A percentile compares a stretch with the other conserved stretches of the same genome.
Conservation (phyloP, 2,329 filamentous ascomycete species). For the Aspergillus melleus region DNA sequence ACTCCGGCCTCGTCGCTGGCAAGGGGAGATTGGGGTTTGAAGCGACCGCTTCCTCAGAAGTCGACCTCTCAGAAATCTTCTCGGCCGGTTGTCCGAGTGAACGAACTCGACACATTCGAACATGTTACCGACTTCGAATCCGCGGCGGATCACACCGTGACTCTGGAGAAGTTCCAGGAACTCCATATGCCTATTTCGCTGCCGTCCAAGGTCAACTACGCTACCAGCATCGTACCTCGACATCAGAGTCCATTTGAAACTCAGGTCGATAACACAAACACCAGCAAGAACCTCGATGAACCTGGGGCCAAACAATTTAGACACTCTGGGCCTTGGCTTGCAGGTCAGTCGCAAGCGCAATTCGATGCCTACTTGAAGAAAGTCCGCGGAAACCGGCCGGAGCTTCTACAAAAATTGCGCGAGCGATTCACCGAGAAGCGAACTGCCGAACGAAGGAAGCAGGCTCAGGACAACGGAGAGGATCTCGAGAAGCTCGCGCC, state of each 20-base stretch:
- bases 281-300: conserved; percentile 33
- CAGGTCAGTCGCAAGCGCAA: conserved; percentile 55
- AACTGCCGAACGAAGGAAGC: conserved; percentile 36
- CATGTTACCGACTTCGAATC: conserved; percentile 87
- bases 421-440: conserved; percentile 35
- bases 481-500: conserved; percentile 32
- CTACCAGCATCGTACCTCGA: conserved; percentile 26
- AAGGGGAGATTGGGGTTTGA: conserved; percentile 89
- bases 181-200: conserved; percentile 70
- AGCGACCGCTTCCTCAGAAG: conserved; percentile 76
- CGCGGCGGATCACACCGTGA: conserved; percentile 76
- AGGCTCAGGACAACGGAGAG: conserved; percentile 43
- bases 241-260: conserved; percentile 45
- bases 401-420: conserved; percentile 39
- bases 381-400: conserved; percentile 43
- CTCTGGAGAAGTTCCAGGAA: conserved; percentile 83
- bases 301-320: conserved; percentile 52
- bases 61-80: conserved; percentile 68
- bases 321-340: conserved; percentile 59
- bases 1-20: conserved; percentile 71
- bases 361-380: conserved; percentile 54
- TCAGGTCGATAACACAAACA: conserved; percentile 46
- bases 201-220: conserved; percentile 34
- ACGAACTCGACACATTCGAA: conserved; percentile 78
- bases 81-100: conserved; percentile 74